Conservation (phyloP, 352 stramenopile species). For the Phytophthora fragariaefolia region DNA sequence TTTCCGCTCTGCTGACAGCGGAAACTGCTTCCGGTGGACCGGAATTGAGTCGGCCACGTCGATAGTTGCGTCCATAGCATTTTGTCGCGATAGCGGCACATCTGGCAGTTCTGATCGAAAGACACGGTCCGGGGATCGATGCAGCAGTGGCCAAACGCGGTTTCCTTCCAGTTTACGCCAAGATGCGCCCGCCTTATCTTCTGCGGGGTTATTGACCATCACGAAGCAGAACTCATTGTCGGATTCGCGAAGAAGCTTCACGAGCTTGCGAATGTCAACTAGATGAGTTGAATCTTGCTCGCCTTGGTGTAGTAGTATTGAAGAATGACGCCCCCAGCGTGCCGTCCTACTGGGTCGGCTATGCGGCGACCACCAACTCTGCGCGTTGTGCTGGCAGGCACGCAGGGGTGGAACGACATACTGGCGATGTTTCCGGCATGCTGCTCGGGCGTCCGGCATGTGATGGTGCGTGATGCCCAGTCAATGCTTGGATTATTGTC, state of each 20-base stretch:
- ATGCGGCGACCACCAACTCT: not conserved
- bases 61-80: constrained; percentile 6
- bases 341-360: not conserved
- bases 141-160: not conserved
- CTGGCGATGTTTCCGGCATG: not conserved
- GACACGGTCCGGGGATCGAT: not conserved
- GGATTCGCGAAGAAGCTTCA: not conserved
- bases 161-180: not conserved
- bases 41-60: constrained; percentile 6
- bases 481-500: not conserved
- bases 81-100: constrained; percentile 1
- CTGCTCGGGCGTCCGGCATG: too few relatives aligned
- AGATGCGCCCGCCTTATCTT: not conserved
- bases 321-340: not conserved
- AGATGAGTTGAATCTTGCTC: not conserved
- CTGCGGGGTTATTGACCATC: not conserved
- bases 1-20: constrained; percentile 7
- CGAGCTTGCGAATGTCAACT: not conserved
- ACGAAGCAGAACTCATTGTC: constrained; percentile 17
- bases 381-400: not conserved
- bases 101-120: constrained; percentile 6
- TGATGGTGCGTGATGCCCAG: not conserved
- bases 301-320: not conserved
- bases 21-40: constrained; percentile 12
- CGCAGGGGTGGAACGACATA: not conserved